Evolutionary conservation across 2,329 filamentous ascomycete genomes (phyloP), one percentile per base, ranked within the genome.

Genomic region (Gremmenia infestans): DNA sequence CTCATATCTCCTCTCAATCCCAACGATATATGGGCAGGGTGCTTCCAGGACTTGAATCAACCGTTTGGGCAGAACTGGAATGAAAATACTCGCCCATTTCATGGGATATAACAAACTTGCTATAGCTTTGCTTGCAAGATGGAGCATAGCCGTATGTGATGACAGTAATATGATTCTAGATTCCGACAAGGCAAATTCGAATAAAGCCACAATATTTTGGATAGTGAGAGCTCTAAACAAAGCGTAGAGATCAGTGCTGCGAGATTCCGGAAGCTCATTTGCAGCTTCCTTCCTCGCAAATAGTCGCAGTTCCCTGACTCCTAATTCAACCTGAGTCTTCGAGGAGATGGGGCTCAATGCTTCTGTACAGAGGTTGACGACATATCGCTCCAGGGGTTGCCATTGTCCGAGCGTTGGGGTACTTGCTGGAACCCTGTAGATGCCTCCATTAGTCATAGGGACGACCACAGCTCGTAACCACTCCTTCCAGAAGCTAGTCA

Each of bases 401-500:
- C 94, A 99, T 69, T 91, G 85, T 46, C 94, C 94, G 61, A 96
- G 85, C 66, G 86, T 89, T 12, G 94, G 92, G 5, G 93, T 97
- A 72, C 88, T 96, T 9, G 90, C 79, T 6, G 94, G 91, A 7
- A 99, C 85, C 55, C 92, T 82, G 63, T 94, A 75, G 32, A 99
- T 79, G 14, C 81, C 85, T 19, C 93, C 91, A 68, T 96, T 91
- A 1, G 86, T 91, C 94, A 97, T 99, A 28, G 94, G 94, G 22
- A 96, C 90, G n/a, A 94, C 79, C 9, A 97, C 82, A 6, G 93
- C 92, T 72, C 91, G 88, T 48, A 99, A 81, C 94, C 94, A 99
- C 71, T 99, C 94, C 72, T 97, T 97, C 92, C 93, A 99, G 74
- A 99, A 97, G 35, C 85, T 83, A 61, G 92, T 91, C 73, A 95